These are phyloP conservation scores for Ichthyophthirius multifiliis DNA, from an alignment of 169 alveolate species.

Conservation along the genomic window DNA sequence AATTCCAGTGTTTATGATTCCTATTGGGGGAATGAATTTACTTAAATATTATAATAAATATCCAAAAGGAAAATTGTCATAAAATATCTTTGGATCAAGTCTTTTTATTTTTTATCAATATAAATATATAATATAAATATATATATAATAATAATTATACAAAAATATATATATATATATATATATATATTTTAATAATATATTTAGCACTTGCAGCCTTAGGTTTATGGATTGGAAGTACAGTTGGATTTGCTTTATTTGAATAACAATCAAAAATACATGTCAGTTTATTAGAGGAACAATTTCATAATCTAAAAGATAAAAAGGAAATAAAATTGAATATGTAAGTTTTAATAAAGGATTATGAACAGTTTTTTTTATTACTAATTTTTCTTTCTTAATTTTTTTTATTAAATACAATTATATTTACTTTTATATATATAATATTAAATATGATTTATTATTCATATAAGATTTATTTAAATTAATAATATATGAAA, in stretches of 20 bases:
- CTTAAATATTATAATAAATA: background rate
- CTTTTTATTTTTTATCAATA: no score
- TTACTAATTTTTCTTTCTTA: background rate
- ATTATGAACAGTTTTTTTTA: background rate
- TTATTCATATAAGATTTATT: no score
- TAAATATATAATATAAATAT: no score
- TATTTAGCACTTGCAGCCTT: background rate
- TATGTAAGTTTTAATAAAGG: slow-evolving; percentile 9
- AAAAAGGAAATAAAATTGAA: background rate
- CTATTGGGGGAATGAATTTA: slow-evolving; percentile 8
- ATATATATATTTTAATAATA: background rate
- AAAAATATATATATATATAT: background rate
- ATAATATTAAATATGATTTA: no score
- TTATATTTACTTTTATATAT: no score
- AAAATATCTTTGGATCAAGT: background rate
- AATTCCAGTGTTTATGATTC: slow-evolving; percentile 26
- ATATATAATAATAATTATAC: background rate
- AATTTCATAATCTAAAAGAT: background rate
- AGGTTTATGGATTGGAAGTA: slow-evolving; percentile 10
- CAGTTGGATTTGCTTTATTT: background rate
- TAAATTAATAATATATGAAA: no score
- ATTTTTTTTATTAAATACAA: background rate
- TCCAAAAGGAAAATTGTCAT: background rate
- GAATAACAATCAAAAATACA: background rate
- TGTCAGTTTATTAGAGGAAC: background rate